Base-by-base conservation (phyloP, 2,329 filamentous ascomycete genomes). In the Hypoxylon sp. region DNA sequence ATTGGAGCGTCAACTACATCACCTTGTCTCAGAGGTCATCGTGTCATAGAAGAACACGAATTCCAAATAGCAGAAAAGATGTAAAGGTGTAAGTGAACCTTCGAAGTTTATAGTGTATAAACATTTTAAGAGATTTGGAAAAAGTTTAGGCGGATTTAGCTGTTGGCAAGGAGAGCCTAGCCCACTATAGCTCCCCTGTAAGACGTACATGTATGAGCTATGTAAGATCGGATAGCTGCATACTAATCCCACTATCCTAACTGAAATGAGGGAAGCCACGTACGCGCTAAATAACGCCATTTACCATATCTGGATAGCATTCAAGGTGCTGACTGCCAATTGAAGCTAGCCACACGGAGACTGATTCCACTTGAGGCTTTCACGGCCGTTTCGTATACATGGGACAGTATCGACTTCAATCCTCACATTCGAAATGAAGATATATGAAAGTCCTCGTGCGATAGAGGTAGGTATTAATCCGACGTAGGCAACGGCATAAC, bases 311-410 rank as follows among this genome's bases (percentile, higher is more conserved):
- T 65, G 54, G 61, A 59, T 59, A 50, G 25, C 53, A 41, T 39
- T 19, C 30, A 27, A 27, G 25, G 19, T 25, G 41, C 43, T 57
- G 46, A 25, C 45, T 60, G 5, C 53, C 37, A 65, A 57, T 65
- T 19, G 59, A 61, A 54, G 59, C 63, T 27, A 60, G 45, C 19
- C 46, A 48, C 46, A 48, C 66, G 62, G 66, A 66, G 43, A 58
- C 59, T 12, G 45, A 14, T 69, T 63, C 66, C 66, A 55, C 30
- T 69, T 63, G 53, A 25, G 58, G 63, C 54, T 55, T n/a, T 54
- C 30, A 66, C 25, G 52, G 41, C 59, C 66, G 63, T 66, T 66
- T 69, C 63, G 66, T 63, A 27, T 21, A 29, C 43, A 43, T 12
- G 43, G 34, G 41, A n/a, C 14, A 30, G 51, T 43, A 30, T 29